Percentiles rank a stretch among this genome's conserved stretches.
These are phyloP conservation scores for Phytophthora pseudosyringae DNA, from an alignment of 352 stramenopile genomes.

Conservation along the genomic window DNA sequence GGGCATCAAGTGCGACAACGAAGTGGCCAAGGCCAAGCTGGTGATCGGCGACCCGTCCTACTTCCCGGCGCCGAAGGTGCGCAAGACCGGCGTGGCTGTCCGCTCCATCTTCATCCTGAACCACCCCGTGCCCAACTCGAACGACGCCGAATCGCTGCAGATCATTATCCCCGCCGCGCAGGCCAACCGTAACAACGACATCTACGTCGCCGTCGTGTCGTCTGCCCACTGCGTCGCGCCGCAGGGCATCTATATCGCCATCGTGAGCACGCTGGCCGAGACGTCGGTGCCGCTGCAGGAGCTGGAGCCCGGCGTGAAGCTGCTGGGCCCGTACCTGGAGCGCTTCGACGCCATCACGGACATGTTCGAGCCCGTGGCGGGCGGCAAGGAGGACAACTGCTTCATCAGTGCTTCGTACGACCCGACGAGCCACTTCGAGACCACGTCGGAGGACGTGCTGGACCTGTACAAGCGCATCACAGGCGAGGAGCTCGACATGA, in stretches of 20 bases:
- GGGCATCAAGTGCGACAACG: slow-evolving; percentile 92
- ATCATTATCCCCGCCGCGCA: slow-evolving; percentile 99
- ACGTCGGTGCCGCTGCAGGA: slow-evolving; percentile 96
- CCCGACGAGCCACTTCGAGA: slow-evolving; percentile 97
- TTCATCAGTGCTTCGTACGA: slow-evolving; percentile 97
- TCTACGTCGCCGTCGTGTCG: slow-evolving; percentile 98
- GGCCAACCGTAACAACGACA: slow-evolving; percentile 96
- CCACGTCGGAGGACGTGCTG: slow-evolving; percentile 96
- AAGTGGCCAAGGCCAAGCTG: slow-evolving; percentile 97
- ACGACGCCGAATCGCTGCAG: slow-evolving; percentile 96
- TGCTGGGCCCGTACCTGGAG: slow-evolving; percentile 97
- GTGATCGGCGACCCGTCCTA: slow-evolving; percentile 99
- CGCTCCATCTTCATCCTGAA: slow-evolving; percentile 99
- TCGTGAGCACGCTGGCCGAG: slow-evolving; percentile 98
- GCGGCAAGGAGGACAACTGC: slow-evolving; percentile 95
- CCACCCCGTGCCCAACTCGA: slow-evolving; percentile 98
- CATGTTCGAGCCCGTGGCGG: slow-evolving; percentile 93
- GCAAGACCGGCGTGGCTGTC: slow-evolving; percentile 94
- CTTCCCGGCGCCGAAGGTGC: slow-evolving; percentile 95
- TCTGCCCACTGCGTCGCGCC: slow-evolving; percentile 95
- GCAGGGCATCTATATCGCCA: slow-evolving; percentile 98
- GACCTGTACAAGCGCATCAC: slow-evolving; percentile 98
- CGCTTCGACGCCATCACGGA: slow-evolving; percentile 97
- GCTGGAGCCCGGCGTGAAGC: slow-evolving; percentile 94
- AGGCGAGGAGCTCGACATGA: slow-evolving; percentile 98